A percentile compares a stretch with the other conserved stretches of the same genome.
Evolutionary conservation across 225 moss, liverwort and hornwort species (phyloP).

Genomic region (Straminergon stramineum): DNA sequence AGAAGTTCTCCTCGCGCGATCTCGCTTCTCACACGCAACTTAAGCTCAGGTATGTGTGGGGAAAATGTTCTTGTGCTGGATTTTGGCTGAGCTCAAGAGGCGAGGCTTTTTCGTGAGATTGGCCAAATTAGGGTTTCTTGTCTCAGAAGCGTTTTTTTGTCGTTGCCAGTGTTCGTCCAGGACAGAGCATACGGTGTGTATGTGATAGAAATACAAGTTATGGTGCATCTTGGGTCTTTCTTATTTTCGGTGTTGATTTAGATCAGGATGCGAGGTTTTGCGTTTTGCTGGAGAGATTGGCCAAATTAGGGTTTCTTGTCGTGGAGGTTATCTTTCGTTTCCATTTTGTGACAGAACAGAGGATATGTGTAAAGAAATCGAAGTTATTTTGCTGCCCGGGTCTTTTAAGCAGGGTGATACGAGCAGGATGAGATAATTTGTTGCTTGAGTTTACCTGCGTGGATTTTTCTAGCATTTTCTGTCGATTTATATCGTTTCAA

Average conservation of each 20-base stretch:
- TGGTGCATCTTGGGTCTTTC: neutral
- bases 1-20: conserved; percentile 97
- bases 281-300: neutral
- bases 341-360: neutral
- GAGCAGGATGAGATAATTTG: neutral
- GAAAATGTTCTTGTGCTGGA: neutral
- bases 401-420: neutral
- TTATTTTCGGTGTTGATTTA: neutral
- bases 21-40: conserved; percentile 88
- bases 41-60: conserved; percentile 50
- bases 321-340: neutral
- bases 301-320: neutral
- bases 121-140: neutral
- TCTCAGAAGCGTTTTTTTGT: neutral
- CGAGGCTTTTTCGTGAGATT: neutral
- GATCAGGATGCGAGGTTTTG: neutral
- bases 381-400: neutral
- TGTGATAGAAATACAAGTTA: neutral
- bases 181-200: neutral
- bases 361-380: neutral
- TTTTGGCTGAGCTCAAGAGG: neutral
- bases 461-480: neutral
- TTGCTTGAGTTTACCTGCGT: neutral
- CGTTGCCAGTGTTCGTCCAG: neutral
- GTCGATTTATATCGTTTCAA: neutral